Conservation (phyloP, 345 rosid genomes). For the Brassica incana region DNA sequence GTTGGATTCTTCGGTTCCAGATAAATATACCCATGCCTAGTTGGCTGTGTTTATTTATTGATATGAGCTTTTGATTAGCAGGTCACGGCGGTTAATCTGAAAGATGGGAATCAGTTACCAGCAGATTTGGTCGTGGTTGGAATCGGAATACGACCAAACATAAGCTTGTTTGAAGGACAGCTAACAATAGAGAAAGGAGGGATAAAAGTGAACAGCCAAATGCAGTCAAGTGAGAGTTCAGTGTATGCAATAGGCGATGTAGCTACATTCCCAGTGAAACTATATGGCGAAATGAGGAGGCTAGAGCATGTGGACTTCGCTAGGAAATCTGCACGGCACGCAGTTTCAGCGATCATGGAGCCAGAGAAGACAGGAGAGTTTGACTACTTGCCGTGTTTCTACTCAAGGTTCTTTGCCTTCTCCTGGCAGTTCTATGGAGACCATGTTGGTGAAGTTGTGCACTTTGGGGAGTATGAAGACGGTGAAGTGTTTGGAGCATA, state of each 20-base stretch:
- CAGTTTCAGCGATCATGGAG: slow-evolving; percentile 73
- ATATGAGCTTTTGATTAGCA: slow-evolving; percentile 25
- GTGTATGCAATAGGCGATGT: slow-evolving; percentile 93
- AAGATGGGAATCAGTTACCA: slow-evolving; percentile 69
- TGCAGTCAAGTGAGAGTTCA: slow-evolving; percentile 85
- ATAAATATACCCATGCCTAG: no score
- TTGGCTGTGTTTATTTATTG: no score
- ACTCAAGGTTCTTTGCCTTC: slow-evolving; percentile 79
- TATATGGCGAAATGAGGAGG: slow-evolving; percentile 75
- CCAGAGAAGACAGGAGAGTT: slow-evolving; percentile 70
- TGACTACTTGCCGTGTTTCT: slow-evolving; percentile 91
- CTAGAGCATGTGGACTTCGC: slow-evolving; percentile 97
- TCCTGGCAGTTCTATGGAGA: slow-evolving; percentile 97
- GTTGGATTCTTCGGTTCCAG: no score
- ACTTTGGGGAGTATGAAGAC: slow-evolving; percentile 72
- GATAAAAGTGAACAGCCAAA: slow-evolving; percentile 74
- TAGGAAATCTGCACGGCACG: slow-evolving; percentile 79
- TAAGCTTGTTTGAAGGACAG: slow-evolving; percentile 86
- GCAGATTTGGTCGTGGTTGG: slow-evolving; percentile 92
- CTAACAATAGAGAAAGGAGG: slow-evolving; percentile 89
- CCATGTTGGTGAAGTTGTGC: slow-evolving; percentile 72
- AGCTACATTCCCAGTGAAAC: slow-evolving; percentile 84
- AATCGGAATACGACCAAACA: slow-evolving; percentile 91
- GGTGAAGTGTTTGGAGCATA: slow-evolving; percentile 80
- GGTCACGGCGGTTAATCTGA: slow-evolving; percentile 83